phyloP scores from a whole-genome alignment of 2,329 filamentous ascomycete species.

The Ophiostoma tasmaniense region DNA sequence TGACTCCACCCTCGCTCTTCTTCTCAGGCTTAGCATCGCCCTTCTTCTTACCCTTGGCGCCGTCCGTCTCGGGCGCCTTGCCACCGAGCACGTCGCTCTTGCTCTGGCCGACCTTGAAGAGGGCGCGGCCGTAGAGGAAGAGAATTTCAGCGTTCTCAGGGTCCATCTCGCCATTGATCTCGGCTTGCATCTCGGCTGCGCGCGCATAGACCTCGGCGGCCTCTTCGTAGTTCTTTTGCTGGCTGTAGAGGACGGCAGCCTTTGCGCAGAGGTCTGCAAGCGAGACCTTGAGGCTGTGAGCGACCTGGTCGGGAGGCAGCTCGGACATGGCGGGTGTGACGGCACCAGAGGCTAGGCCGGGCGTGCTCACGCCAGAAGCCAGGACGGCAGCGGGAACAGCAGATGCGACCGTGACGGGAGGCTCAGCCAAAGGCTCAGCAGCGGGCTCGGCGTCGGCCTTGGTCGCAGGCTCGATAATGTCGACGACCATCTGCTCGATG shows the following conservation, averaged over 20 bases:
- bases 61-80: constrained; percentile 52
- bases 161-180: constrained; percentile 85
- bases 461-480: neutral
- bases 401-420: constrained; percentile 14
- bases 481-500: constrained; percentile 5
- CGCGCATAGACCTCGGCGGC: constrained; percentile 82
- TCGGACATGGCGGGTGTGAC: constrained; percentile 27
- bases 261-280: constrained; percentile 71
- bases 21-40: constrained; percentile 34
- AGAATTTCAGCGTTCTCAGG: constrained; percentile 88
- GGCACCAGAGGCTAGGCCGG: constrained; percentile 25
- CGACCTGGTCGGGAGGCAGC: constrained; percentile 29
- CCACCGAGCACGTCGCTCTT: constrained; percentile 92
- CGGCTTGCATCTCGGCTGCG: constrained; percentile 81
- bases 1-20: constrained; percentile 34
- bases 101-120: constrained; percentile 88
- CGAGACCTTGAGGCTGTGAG: constrained; percentile 44
- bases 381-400: constrained; percentile 14
- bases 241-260: constrained; percentile 75
- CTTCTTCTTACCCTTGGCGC: constrained; percentile 29
- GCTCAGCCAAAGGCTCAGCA: neutral
- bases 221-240: constrained; percentile 71
- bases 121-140: constrained; percentile 84
- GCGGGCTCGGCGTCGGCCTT: constrained; percentile 5
- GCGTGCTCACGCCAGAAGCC: constrained; percentile 23